These are phyloP conservation scores for Xylaria acuta DNA, from an alignment of 495 filamentous ascomycete genomes.

Conservation along the genomic window DNA sequence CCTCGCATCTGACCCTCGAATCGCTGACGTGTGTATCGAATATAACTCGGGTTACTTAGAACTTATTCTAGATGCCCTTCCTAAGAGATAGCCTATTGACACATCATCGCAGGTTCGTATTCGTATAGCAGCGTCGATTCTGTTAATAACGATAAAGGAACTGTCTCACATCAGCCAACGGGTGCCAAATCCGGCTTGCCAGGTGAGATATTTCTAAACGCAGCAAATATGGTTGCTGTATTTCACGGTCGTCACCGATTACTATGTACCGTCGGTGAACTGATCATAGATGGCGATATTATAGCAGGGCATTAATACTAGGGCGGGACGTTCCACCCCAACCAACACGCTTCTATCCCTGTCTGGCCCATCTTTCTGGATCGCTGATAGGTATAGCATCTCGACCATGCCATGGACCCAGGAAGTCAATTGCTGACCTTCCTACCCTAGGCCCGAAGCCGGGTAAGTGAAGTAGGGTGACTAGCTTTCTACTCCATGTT, in stretches of 20 bases:
- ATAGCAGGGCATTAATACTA: slow-evolving; percentile 14
- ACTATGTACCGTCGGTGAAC: slow-evolving; percentile 6
- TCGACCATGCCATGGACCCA: not conserved
- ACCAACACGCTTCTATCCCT: not conserved
- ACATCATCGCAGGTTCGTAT: not conserved
- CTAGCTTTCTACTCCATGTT: not conserved
- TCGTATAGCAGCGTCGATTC: not conserved
- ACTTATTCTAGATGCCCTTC: not conserved
- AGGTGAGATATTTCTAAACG: not conserved
- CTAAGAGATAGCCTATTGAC: not conserved
- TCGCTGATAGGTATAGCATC: slow-evolving; percentile 5
- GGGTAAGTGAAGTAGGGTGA: not conserved
- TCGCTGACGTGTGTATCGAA: not conserved
- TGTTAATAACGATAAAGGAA: not conserved
- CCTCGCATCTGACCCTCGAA: not conserved
- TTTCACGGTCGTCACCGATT: slow-evolving; percentile 6
- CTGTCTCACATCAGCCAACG: not conserved
- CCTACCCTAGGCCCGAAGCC: slow-evolving; percentile 8
- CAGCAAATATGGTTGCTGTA: not conserved
- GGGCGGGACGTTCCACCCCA: no score
- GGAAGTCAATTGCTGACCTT: slow-evolving; percentile 7
- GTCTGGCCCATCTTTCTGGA: slow-evolving; percentile 8
- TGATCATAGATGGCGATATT: not conserved
- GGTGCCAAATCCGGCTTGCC: not conserved
- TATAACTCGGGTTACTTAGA: no score